Evolutionary conservation across 164 flowering plant species (phyloP).

Genomic region (Nymphaea thermarum): DNA sequence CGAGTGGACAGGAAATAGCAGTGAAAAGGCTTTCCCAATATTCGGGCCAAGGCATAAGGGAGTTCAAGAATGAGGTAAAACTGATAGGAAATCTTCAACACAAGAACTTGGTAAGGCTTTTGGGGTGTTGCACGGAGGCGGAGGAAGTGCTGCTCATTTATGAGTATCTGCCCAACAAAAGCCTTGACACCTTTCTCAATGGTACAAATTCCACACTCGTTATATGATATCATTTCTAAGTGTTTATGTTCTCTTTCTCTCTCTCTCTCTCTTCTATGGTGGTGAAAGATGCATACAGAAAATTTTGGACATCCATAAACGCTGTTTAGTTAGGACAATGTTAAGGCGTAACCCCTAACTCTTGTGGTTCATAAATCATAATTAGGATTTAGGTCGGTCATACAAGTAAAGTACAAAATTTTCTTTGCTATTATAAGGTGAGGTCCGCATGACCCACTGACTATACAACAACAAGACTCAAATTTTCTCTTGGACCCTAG

Average conservation of each 20-base stretch:
- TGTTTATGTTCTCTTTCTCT: neutral
- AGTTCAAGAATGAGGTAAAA: constrained; percentile 77
- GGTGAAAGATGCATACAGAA: too few species aligned
- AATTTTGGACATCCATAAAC: too few species aligned
- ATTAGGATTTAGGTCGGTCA: too few species aligned
- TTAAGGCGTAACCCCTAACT: too few species aligned
- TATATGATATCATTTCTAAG: too few species aligned
- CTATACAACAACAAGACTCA: too few species aligned
- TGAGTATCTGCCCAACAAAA: constrained; percentile 30
- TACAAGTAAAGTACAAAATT: too few species aligned
- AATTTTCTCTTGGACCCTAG: too few species aligned
- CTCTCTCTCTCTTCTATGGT: neutral
- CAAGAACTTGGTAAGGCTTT: constrained; percentile 71
- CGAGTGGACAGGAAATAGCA: constrained; percentile 82
- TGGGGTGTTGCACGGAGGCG: constrained; percentile 69
- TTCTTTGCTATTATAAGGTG: too few species aligned
- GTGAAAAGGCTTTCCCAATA: constrained; percentile 72
- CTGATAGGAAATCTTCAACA: constrained; percentile 79
- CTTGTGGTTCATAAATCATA: too few species aligned
- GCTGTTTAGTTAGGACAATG: too few species aligned
- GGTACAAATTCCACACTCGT: neutral
- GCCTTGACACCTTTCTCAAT: neutral
- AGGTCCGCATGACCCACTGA: too few species aligned
- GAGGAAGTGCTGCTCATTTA: constrained; percentile 77
- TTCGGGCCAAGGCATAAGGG: constrained; percentile 72